Evolutionary conservation across 768 basidiomycete species (phyloP), one percentile per base, ranked within the genome.

Genomic region (Tricholomella constricta): DNA sequence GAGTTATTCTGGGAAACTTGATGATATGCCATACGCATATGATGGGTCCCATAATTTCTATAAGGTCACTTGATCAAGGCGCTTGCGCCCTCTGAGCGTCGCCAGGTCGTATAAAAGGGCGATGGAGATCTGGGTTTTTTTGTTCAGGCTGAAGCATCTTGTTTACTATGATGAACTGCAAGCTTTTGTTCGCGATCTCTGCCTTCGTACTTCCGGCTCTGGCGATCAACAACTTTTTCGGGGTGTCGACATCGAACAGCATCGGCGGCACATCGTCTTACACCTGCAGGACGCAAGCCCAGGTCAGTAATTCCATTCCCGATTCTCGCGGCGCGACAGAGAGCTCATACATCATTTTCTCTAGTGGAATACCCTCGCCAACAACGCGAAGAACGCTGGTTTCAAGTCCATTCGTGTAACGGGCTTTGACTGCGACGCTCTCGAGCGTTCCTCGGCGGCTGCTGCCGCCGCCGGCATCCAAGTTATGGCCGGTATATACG

Each of bases 381-480:
- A 54, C 7, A 58, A 66, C 40, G 67, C 72, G 2, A 68, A 60
- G 43, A 54, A 51, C 31, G 46, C 62, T 32, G 73, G 72, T 5
- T 74, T 74, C 60, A 61, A 57, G 10, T 59, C 74, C 4, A 66
- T 74, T 46, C 67, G 71, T 15, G 66, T 76, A 35, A 48, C 63
- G 14, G 72, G 69, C 12, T 71, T 74, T 47, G 73, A 75, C 45
- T 74, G 72, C 49, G 60, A 70, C 48, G 71, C 74, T 7, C 52
- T 75, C 19, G 65, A 68, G 22, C 36, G 62, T 23, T 72, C 72
- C 15, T 73, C 74, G 5, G 58, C 66, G 27, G 71, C 74, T 2
- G 69, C 71, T 20, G 65, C 67, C 2, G 51, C 64, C 2, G 62
- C 58, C 14, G 69, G 67, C 7, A 48, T 75, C 22, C 54, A 62